phyloP scores from a whole-genome alignment of 2,329 filamentous ascomycete species.

The Neocucurbitaria cava region DNA sequence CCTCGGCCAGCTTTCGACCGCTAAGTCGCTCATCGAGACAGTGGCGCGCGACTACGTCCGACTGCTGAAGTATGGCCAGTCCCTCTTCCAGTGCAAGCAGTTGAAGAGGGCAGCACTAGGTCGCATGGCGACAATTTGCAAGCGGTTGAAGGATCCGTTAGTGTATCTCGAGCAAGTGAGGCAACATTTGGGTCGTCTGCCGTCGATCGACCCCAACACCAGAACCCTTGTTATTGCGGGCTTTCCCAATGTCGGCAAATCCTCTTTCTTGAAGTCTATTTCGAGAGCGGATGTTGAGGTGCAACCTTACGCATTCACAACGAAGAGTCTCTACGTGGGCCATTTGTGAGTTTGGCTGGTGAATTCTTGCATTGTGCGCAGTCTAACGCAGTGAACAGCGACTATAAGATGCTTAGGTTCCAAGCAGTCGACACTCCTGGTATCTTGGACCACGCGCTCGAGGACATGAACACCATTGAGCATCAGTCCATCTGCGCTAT shows the following conservation, averaged over 20 bases:
- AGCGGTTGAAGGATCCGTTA: slow-evolving; percentile 91
- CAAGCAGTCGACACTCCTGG: slow-evolving; percentile 98
- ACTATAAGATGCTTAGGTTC: slow-evolving; percentile 91
- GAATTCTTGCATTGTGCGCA: slow-evolving; percentile 76
- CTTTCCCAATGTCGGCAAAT: slow-evolving; percentile 93
- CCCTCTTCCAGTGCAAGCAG: slow-evolving; percentile 97
- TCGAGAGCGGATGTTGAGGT: slow-evolving; percentile 95
- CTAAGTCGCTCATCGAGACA: slow-evolving; percentile 95
- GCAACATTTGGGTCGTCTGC: slow-evolving; percentile 95
- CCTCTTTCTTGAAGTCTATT: slow-evolving; percentile 90
- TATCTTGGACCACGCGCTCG: slow-evolving; percentile 94
- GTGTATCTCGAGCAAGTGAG: slow-evolving; percentile 96
- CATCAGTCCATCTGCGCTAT: slow-evolving; percentile 99
- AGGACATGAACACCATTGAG: slow-evolving; percentile 99
- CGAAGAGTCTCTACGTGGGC: slow-evolving; percentile 94
- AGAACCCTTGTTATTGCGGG: slow-evolving; percentile 95
- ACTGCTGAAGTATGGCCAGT: slow-evolving; percentile 90
- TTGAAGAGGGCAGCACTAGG: slow-evolving; percentile 94
- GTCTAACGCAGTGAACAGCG: slow-evolving; percentile 46
- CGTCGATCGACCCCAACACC: slow-evolving; percentile 98
- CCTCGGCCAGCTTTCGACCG: slow-evolving; percentile 92
- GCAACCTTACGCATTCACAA: slow-evolving; percentile 98
- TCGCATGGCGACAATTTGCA: slow-evolving; percentile 97
- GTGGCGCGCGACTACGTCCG: slow-evolving; percentile 96
- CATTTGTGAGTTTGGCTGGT: slow-evolving; percentile 69